Evolutionary conservation across 2,329 filamentous ascomycete species (phyloP), one percentile per base, ranked within the genome.

Genomic region (Cephalotrichum gorgonifer): DNA sequence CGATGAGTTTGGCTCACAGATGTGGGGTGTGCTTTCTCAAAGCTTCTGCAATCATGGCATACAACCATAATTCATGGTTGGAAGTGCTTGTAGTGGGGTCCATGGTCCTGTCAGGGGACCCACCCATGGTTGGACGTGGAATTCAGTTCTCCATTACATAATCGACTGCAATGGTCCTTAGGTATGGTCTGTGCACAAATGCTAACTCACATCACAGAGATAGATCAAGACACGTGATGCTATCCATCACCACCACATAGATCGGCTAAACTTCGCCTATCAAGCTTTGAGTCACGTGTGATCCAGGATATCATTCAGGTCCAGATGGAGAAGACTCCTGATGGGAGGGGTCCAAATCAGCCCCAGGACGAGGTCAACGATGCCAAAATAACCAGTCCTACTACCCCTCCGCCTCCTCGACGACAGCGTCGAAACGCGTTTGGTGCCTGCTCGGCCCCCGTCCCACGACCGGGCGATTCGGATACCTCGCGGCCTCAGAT

Each of bases 381-480:
- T 22, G 26, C 43, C n/a, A 30, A 44, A 27, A 43, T 26, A 25
- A 17, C 26, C 15, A 15, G 5, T 12, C 5, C 22, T 6, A n/a
- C 27, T 27, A 12, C 41, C 22, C 15, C 12, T 15, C 15, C 41
- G 41, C 41, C 22, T 14, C 26, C 15, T 17, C 41, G 41, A 38
- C 51, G 53, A 43, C 53, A 48, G 31, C 51, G 53, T 6, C 51
- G 53, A 48, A 53, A 54, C 52, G 53, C 53, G 44, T 53, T 54
- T 41, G 53, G 53, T 25, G 46, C 52, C 27, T 31, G 23, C n/a
- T 48, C 26, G 15, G 46, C 46, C 22, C 46, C 46, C 7, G 23
- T 20, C 17, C 15, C 46, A 17, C 46, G 46, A 25, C 35, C 46
- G n/a, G 35, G 17, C 35, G 35, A 39, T 20, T 39, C 35, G 35